Evolutionary conservation across 306 rosid species (phyloP).

Genomic region (Prunus dulcis): DNA sequence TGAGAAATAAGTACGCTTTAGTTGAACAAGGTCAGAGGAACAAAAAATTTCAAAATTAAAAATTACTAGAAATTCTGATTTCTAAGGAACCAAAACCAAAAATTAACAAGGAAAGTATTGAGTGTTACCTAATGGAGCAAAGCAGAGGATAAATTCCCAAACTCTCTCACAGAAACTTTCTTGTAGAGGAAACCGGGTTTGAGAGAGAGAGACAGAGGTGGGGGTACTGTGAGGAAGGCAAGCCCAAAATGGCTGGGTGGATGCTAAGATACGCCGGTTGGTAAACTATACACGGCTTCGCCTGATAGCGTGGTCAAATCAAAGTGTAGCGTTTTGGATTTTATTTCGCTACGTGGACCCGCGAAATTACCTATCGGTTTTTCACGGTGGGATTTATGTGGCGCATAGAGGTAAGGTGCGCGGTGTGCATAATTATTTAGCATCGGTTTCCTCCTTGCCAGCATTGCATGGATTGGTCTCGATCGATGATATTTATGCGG

Average conservation of each 20-base stretch:
- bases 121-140: background rate
- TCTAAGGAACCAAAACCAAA: background rate
- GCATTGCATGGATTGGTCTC: background rate
- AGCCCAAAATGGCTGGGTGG: background rate
- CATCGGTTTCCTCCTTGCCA: background rate
- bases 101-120: background rate
- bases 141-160: background rate
- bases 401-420: constrained; percentile 10
- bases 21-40: background rate
- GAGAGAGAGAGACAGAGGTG: background rate
- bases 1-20: background rate
- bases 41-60: background rate
- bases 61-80: background rate
- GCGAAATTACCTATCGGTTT: background rate
- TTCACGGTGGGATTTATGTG: constrained; percentile 16
- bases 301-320: constrained; percentile 17
- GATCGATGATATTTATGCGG: background rate
- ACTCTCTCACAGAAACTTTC: background rate
- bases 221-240: background rate
- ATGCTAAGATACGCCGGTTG: constrained; percentile 9
- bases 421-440: background rate
- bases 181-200: background rate
- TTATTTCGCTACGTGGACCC: constrained; percentile 7
- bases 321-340: constrained; percentile 11
- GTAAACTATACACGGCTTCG: background rate